Evolutionary conservation across 495 filamentous ascomycete species (phyloP).

Genomic region (Bombardia bombarda): DNA sequence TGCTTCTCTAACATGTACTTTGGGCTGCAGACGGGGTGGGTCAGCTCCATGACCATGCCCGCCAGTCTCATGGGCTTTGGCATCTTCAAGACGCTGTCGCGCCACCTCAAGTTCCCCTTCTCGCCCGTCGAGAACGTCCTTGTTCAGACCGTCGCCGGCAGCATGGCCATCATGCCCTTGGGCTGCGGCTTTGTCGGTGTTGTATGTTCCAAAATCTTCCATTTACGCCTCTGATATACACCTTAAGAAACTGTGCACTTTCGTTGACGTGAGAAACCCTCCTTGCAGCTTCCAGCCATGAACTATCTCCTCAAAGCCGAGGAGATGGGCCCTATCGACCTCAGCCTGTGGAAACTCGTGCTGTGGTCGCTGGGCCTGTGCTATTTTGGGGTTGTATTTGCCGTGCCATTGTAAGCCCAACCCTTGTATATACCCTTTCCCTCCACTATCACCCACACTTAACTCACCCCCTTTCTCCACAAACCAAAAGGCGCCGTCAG

Average conservation of each 20-base stretch:
- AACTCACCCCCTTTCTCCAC: conserved; percentile 17
- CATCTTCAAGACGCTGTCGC: conserved; percentile 74
- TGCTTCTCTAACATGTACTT: conserved; percentile 98
- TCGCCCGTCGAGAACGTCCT: conserved; percentile 95
- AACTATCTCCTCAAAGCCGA: conserved; percentile 70
- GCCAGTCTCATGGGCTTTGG: conserved; percentile 93
- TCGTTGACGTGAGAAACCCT: neutral
- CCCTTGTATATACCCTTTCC: neutral
- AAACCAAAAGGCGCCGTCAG: conserved; percentile 58
- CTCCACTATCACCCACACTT: neutral
- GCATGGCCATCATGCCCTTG: conserved; percentile 93
- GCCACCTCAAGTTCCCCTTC: conserved; percentile 68
- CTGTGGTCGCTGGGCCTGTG: conserved; percentile 87
- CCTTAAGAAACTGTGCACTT: neutral
- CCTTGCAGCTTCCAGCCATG: conserved; percentile 60
- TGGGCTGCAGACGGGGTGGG: conserved; percentile 94
- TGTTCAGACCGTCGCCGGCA: conserved; percentile 91
- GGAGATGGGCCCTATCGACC: conserved; percentile 66
- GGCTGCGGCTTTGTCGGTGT: conserved; percentile 93
- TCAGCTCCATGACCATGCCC: conserved; percentile 68
- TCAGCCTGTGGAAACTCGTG: conserved; percentile 68
- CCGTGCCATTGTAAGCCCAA: conserved; percentile 53
- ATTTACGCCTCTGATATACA: neutral
- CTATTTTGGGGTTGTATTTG: conserved; percentile 94
- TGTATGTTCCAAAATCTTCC: conserved; percentile 14